Conservation (phyloP, 352 stramenopile genomes). For the Phytophthora pinifolia region DNA sequence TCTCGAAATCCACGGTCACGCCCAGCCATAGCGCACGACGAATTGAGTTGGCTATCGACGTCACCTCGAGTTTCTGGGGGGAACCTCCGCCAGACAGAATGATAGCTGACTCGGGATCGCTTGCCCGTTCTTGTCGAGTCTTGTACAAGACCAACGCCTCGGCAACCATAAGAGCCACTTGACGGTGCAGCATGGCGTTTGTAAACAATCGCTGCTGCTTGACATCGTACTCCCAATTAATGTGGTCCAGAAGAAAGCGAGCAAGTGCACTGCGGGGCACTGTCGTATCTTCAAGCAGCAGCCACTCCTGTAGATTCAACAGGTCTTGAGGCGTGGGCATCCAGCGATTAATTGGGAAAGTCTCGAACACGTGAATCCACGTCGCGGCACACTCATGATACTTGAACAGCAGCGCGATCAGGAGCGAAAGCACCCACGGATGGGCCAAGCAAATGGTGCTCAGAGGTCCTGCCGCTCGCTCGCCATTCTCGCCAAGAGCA, state of each 20-base stretch:
- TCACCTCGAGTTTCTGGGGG: conserved; percentile 53
- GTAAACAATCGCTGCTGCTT: conserved; percentile 67
- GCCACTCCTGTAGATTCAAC: conserved; percentile 74
- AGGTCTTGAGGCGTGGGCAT: conserved; percentile 64
- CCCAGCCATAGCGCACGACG: conserved; percentile 66
- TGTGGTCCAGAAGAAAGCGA: conserved; percentile 76
- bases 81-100: conserved; percentile 45
- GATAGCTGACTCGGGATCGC: conserved; percentile 40
- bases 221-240: conserved; percentile 87
- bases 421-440: conserved; percentile 58
- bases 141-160: conserved; percentile 79
- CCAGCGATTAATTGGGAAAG: conserved; percentile 87
- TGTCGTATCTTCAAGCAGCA: conserved; percentile 72
- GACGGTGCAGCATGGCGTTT: conserved; percentile 66
- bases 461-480: conserved; percentile 50
- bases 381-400: conserved; percentile 80
- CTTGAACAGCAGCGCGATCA: conserved; percentile 67
- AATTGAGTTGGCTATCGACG: conserved; percentile 74
- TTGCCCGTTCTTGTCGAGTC: conserved; percentile 38
- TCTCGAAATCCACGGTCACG: conserved; percentile 71
- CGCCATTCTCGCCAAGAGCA: conserved; percentile 48
- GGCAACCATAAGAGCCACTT: conserved; percentile 75
- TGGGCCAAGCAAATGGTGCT: conserved; percentile 67
- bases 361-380: conserved; percentile 85
- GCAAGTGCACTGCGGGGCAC: conserved; percentile 62